Evolutionary conservation across 257 asterid species (phyloP).

Genomic region (Ehretia macrophylla): DNA sequence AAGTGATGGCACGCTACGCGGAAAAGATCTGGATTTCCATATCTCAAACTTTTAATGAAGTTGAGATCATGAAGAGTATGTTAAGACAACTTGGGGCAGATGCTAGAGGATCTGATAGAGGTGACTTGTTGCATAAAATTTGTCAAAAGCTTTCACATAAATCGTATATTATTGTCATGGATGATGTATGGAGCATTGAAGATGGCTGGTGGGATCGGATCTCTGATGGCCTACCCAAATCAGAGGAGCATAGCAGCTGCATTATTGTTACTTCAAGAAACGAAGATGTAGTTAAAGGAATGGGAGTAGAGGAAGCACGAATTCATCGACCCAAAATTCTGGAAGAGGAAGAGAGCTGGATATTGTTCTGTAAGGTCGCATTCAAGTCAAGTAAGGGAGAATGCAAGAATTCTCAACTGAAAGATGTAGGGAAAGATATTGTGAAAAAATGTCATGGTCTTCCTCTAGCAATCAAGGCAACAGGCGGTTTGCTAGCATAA

Average conservation of each 20-base stretch:
- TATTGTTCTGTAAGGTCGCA: constrained; percentile 21
- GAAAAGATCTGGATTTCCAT: constrained; percentile 26
- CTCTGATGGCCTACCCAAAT: constrained; percentile 15
- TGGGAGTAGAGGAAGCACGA: constrained; percentile 20
- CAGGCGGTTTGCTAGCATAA: constrained; percentile 20
- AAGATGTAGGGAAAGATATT: constrained; percentile 16
- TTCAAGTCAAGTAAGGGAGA: background rate
- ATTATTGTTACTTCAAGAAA: constrained; percentile 26
- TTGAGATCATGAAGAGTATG: constrained; percentile 18
- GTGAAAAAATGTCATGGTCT: constrained; percentile 24
- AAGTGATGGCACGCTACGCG: constrained; percentile 1
- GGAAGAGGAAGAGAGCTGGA: constrained; percentile 17
- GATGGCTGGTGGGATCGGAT: constrained; percentile 27
- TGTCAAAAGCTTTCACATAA: constrained; percentile 10
- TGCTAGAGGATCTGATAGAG: constrained; percentile 8
- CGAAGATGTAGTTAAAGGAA: constrained; percentile 1
- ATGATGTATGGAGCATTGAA: constrained; percentile 26
- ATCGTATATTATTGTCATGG: constrained; percentile 21
- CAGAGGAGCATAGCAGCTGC: constrained; percentile 13
- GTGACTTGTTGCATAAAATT: constrained; percentile 13
- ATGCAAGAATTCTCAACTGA: constrained; percentile 1
- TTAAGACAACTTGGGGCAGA: constrained; percentile 12
- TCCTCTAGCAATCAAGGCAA: constrained; percentile 30
- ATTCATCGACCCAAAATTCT: constrained; percentile 19
- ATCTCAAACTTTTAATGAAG: constrained; percentile 20